These are phyloP conservation scores for Corynespora cassiicola DNA, from an alignment of 2,329 filamentous ascomycete species.

Conservation along the genomic window DNA sequence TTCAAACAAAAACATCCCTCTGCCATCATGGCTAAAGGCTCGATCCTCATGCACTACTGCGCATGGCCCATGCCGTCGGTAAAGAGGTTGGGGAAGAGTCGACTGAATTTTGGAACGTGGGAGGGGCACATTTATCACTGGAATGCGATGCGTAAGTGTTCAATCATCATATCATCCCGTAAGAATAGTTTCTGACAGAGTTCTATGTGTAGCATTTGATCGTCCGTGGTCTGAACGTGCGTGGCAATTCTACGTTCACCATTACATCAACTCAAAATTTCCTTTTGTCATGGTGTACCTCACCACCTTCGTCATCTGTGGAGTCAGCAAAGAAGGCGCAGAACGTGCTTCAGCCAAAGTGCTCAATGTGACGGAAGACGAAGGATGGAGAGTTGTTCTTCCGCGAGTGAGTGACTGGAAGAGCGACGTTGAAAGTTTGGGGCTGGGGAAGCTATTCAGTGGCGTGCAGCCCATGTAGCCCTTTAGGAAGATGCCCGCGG, in stretches of 20 bases:
- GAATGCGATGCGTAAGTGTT: slow-evolving; percentile 35
- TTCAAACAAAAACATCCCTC: slow-evolving; percentile 25
- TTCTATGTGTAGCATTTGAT: slow-evolving; percentile 36
- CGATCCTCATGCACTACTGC: slow-evolving; percentile 35
- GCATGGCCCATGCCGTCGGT: slow-evolving; percentile 39
- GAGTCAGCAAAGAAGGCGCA: slow-evolving; percentile 17
- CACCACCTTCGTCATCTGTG: slow-evolving; percentile 35
- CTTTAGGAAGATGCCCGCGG: too few relatives aligned
- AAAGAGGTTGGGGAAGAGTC: slow-evolving; percentile 25
- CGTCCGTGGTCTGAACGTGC: slow-evolving; percentile 32
- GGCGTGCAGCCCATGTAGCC: slow-evolving; percentile 23
- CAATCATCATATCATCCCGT: neutral
- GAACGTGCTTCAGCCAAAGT: slow-evolving; percentile 19
- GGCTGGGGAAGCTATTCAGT: slow-evolving; percentile 23
- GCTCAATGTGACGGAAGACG: slow-evolving; percentile 29
- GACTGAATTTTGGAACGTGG: slow-evolving; percentile 30
- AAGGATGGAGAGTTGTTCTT: slow-evolving; percentile 26
- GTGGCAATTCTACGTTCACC: slow-evolving; percentile 38
- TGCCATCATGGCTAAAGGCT: slow-evolving; percentile 34
- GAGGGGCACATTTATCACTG: slow-evolving; percentile 39
- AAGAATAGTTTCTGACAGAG: too few relatives aligned
- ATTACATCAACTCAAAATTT: slow-evolving; percentile 35
- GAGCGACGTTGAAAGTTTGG: slow-evolving; percentile 20
- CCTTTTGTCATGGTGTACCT: slow-evolving; percentile 35
- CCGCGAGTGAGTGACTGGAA: slow-evolving; percentile 25